Conservation (phyloP, 257 asterid genomes). For the Scutellaria barbata region DNA sequence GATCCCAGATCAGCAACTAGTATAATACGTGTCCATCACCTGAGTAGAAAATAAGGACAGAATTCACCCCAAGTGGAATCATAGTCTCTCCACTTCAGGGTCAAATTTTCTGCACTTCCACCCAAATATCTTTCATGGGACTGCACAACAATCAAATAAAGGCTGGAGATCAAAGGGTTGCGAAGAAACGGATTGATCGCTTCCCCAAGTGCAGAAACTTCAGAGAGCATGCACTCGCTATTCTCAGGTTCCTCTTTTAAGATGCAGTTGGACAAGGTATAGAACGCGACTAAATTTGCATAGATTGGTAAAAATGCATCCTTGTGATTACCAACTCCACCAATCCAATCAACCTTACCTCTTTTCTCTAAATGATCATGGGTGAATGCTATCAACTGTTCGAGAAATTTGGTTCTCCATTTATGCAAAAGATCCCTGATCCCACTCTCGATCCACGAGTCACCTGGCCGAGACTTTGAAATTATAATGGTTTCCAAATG, state of each 20-base stretch:
- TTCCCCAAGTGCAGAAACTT: constrained; percentile 60
- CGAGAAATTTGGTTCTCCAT: constrained; percentile 72
- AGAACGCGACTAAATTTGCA: constrained; percentile 71
- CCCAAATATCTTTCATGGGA: constrained; percentile 60
- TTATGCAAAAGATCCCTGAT: constrained; percentile 46
- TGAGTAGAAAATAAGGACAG: constrained; percentile 76
- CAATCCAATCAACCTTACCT: constrained; percentile 68
- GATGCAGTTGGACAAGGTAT: constrained; percentile 67
- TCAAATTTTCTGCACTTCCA: constrained; percentile 34
- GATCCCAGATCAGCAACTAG: constrained; percentile 16
- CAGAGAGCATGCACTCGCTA: constrained; percentile 45
- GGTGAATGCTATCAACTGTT: constrained; percentile 55
- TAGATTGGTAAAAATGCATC: constrained; percentile 81
- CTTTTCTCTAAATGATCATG: constrained; percentile 46
- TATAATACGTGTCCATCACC: constrained; percentile 42
- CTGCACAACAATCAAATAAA: constrained; percentile 54
- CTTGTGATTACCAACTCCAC: constrained; percentile 92
- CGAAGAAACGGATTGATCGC: constrained; percentile 63
- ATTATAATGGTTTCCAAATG: constrained; percentile 64
- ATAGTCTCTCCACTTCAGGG: constrained; percentile 36
- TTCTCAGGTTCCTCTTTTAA: constrained; percentile 46
- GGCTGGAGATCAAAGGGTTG: constrained; percentile 67
- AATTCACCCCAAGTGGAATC: constrained; percentile 62
- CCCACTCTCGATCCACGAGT: constrained; percentile 37
- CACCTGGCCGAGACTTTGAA: constrained; percentile 37